A percentile compares a stretch with the other conserved stretches of the same genome.
Conservation (phyloP, 441 rosid species). For the California macrophylla region DNA sequence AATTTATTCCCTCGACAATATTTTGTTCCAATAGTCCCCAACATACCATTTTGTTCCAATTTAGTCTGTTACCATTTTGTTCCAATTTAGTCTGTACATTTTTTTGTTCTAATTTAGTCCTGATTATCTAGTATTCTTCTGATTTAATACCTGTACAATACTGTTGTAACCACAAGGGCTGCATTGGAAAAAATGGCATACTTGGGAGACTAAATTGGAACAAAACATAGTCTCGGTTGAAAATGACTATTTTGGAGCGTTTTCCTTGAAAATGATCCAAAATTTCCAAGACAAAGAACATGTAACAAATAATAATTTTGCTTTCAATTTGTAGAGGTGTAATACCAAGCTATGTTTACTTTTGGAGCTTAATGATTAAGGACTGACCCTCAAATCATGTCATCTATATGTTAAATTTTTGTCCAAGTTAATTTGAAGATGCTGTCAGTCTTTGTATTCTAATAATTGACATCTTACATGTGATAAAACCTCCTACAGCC, state of each 20-base stretch:
- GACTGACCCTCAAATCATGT: not conserved
- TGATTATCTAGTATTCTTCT: no score
- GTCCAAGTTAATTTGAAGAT: not conserved
- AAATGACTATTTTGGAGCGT: not conserved
- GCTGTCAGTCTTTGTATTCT: not conserved
- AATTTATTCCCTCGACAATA: no score
- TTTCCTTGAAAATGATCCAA: not conserved
- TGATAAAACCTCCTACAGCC: not conserved
- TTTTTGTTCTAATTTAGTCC: no score
- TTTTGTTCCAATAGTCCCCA: no score
- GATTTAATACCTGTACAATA: no score
- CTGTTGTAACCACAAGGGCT: not conserved
- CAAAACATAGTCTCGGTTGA: not conserved
- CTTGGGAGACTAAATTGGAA: not conserved
- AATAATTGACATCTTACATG: not conserved
- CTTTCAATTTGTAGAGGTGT: no score
- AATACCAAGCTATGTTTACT: not conserved
- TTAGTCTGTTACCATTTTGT: no score
- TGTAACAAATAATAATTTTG: not conserved
- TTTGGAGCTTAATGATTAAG: not conserved
- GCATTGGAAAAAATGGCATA: not conserved
- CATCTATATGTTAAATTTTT: not conserved
- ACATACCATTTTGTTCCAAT: no score
- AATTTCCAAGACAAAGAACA: not conserved
- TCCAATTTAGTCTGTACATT: no score